Percentiles rank a stretch among this genome's conserved stretches.
These are phyloP conservation scores for Zygoascus meyerae DNA, from an alignment of 1,139 yeast species.

Conservation along the genomic window DNA sequence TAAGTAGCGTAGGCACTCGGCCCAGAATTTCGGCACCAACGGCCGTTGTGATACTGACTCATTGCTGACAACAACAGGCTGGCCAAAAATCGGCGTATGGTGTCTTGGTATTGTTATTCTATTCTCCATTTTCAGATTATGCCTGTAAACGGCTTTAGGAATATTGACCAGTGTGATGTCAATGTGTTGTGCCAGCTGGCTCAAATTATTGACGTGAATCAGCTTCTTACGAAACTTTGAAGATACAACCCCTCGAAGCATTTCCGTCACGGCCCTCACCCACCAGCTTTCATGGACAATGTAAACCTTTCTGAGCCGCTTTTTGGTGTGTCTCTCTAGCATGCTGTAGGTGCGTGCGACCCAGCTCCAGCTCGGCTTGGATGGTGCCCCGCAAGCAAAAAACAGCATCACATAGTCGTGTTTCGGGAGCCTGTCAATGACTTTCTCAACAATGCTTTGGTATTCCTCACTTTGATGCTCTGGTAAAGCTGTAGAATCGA, in stretches of 20 bases:
- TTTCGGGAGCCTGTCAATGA: constrained; percentile 42
- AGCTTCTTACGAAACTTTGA: constrained; percentile 41
- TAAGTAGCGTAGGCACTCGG: constrained; percentile 25
- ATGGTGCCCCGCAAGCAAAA: constrained; percentile 70
- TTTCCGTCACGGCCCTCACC: constrained; percentile 71
- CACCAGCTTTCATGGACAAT: constrained; percentile 93
- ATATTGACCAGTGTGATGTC: constrained; percentile 76
- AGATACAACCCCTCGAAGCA: constrained; percentile 56
- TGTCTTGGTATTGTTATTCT: constrained; percentile 34
- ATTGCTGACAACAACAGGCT: constrained; percentile 21
- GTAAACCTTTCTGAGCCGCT: constrained; percentile 55
- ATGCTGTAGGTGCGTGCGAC: constrained; percentile 68
- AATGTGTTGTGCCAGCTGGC: constrained; percentile 56
- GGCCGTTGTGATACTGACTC: background rate
- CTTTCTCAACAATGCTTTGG: constrained; percentile 23
- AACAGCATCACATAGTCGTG: constrained; percentile 60
- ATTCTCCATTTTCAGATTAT: constrained; percentile 38
- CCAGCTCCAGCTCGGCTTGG: constrained; percentile 60
- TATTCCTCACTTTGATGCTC: constrained; percentile 36
- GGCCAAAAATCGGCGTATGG: constrained; percentile 33
- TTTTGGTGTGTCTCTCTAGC: constrained; percentile 54
- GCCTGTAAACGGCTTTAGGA: constrained; percentile 63
- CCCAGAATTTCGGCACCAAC: constrained; percentile 30
- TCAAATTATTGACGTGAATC: constrained; percentile 48
- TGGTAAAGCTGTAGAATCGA: constrained; percentile 73